Evolutionary conservation across 352 stramenopile genomes (phyloP), one percentile per base, ranked within the genome.

Genomic region (Sclerospora graminicola): DNA sequence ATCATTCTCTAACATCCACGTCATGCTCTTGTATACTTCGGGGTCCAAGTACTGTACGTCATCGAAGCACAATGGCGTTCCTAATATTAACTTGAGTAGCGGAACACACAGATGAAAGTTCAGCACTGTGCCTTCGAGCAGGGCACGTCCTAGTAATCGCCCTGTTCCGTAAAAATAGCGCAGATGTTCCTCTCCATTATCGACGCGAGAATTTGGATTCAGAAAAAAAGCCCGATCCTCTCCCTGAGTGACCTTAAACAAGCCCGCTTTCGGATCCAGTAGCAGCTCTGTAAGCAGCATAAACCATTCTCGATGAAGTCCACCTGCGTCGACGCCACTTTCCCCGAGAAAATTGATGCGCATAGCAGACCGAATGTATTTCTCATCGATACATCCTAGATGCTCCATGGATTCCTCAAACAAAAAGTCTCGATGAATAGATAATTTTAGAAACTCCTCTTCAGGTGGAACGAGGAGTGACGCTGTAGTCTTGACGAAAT

Each of bases 81-180:
- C n/a, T n/a, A n/a, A n/a, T n/a, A n/a, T n/a, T n/a, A n/a, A n/a
- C n/a, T n/a, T 99, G 59, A 98, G 96, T 28, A 99, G 61, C 20
- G 96, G 88, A 13, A 93, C 63, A 2, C 92, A 85, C 58, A 99
- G 76, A 54, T 98, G 95, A 31, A 95, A 94, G 36, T 84, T 76
- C 0, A 98, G 82, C 16, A 98, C 69, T 41, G 98, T 94, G 26
- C 89, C 80, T 53, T 98, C 96, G 1, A 89, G 43, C 20, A 88
- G 51, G 16, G 72, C 64, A 2, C 76, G 59, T 0, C 81, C 78
- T 0, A 93, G 30, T 1, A 89, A 33, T 0, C 77, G 57, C 5
- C 76, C 77, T 0, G 63, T 51, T 2, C 59, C 73, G 14, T 81
- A 69, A 45, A 69, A 84, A 47, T 84, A 80, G n/a, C 66, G 44